phyloP scores from a whole-genome alignment of 2,329 filamentous ascomycete genomes.

The Metarhizium anisopliae region DNA sequence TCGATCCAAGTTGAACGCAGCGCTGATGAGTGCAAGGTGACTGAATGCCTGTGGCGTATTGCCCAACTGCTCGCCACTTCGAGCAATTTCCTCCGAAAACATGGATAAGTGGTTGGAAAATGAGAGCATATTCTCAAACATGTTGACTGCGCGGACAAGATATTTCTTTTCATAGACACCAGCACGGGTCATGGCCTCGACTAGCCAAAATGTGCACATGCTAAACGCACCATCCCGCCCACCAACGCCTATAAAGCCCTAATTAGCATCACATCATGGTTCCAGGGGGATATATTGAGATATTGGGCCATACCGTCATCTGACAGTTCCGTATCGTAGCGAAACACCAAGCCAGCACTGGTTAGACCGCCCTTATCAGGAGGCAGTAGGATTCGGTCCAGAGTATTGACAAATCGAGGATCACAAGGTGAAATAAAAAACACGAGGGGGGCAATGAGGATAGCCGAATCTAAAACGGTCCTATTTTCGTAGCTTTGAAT shows the following conservation, averaged over 20 bases:
- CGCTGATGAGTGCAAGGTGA: constrained; percentile 66
- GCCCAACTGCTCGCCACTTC: constrained; percentile 67
- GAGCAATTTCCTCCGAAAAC: constrained; percentile 71
- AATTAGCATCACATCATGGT: not conserved
- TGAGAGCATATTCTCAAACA: constrained; percentile 70
- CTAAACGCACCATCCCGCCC: constrained; percentile 68
- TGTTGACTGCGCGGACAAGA: constrained; percentile 49
- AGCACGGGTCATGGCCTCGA: constrained; percentile 67
- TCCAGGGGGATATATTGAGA: constrained; percentile 8
- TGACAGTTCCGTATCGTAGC: constrained; percentile 60
- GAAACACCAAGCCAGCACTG: constrained; percentile 65
- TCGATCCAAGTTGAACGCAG: constrained; percentile 66
- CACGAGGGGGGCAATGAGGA: constrained; percentile 67
- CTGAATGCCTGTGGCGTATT: constrained; percentile 76
- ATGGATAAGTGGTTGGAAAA: constrained; percentile 71
- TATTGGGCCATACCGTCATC: constrained; percentile 50
- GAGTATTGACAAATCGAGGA: constrained; percentile 62
- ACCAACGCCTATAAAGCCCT: constrained; percentile 47
- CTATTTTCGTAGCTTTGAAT: constrained; percentile 67
- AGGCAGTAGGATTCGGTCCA: constrained; percentile 61
- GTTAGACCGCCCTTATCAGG: constrained; percentile 70
- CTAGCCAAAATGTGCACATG: constrained; percentile 79
- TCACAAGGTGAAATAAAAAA: constrained; percentile 75
- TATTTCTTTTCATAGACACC: constrained; percentile 57
- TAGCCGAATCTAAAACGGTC: constrained; percentile 63